phyloP scores from a whole-genome alignment of 768 basidiomycete species.

The Hygrocybe coccinea region DNA sequence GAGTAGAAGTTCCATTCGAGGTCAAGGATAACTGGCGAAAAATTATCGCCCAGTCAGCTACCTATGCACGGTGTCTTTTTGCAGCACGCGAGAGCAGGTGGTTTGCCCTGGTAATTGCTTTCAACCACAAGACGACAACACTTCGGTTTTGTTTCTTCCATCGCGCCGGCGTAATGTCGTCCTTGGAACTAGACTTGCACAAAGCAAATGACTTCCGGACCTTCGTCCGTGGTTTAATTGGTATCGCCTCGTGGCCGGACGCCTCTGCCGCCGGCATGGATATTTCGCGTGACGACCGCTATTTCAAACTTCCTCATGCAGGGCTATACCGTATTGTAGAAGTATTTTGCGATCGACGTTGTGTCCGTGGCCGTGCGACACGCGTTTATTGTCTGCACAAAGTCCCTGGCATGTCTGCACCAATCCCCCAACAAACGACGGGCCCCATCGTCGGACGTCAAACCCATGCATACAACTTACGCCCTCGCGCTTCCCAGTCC shows the following conservation, averaged over 20 bases:
- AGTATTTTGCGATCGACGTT: slow-evolving; percentile 2
- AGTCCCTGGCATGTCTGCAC: neutral
- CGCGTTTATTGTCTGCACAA: slow-evolving; percentile 1
- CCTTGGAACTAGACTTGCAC: neutral
- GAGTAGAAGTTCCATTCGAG: neutral
- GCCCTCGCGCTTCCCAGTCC: neutral
- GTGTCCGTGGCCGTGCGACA: slow-evolving; percentile 4
- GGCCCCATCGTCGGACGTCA: neutral
- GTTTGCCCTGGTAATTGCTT: slow-evolving; percentile 2
- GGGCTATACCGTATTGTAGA: neutral
- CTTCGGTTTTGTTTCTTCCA: slow-evolving; percentile 8
- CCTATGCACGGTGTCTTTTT: slow-evolving; percentile 4
- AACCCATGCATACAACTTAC: neutral
- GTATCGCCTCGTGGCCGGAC: neutral
- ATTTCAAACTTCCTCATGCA: neutral
- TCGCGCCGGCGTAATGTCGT: slow-evolving; percentile 1
- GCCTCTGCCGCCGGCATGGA: slow-evolving; percentile 1
- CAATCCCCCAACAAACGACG: neutral
- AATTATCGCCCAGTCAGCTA: neutral
- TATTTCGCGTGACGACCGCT: neutral
- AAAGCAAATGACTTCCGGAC: neutral
- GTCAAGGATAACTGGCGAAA: slow-evolving; percentile 3
- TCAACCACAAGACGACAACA: neutral
- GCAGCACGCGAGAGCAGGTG: slow-evolving; percentile 1
- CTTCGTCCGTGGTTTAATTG: slow-evolving; percentile 1